Evolutionary conservation across 1,284 basidiomycete genomes (phyloP).

Genomic region (Rhodofomes roseus): DNA sequence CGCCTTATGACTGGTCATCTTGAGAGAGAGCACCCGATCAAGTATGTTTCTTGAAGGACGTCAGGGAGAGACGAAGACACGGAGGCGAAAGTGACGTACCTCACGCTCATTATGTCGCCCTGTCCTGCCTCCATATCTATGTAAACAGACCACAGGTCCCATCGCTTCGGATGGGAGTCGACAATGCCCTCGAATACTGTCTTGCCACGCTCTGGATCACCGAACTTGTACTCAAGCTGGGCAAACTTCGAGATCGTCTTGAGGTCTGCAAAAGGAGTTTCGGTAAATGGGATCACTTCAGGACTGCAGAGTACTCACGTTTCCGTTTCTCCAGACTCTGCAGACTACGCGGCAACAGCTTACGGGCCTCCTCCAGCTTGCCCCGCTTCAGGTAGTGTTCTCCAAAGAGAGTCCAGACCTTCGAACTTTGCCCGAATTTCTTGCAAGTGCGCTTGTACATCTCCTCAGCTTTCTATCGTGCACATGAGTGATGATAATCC

Average conservation of each 20-base stretch:
- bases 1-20: slow-evolving; percentile 93
- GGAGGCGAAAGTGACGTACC: slow-evolving; percentile 38
- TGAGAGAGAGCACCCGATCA: slow-evolving; percentile 76
- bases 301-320: slow-evolving; percentile 50
- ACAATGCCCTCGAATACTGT: slow-evolving; percentile 97
- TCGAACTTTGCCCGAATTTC: slow-evolving; percentile 90
- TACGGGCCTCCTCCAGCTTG: slow-evolving; percentile 77
- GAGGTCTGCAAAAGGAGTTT: slow-evolving; percentile 57
- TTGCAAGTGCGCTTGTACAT: slow-evolving; percentile 83
- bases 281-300: not conserved
- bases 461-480: slow-evolving; percentile 76
- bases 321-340: slow-evolving; percentile 94
- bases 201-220: slow-evolving; percentile 91
- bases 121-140: slow-evolving; percentile 91
- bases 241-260: slow-evolving; percentile 95
- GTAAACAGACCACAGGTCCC: slow-evolving; percentile 96
- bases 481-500: not conserved
- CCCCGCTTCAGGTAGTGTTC: slow-evolving; percentile 77
- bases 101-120: slow-evolving; percentile 71
- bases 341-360: slow-evolving; percentile 84
- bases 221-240: slow-evolving; percentile 91
- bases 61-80: not conserved
- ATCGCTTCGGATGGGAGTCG: slow-evolving; percentile 89
- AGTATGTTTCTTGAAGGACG: slow-evolving; percentile 65
- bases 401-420: slow-evolving; percentile 89